A percentile compares a stretch with the other conserved stretches of the same genome.
Evolutionary conservation across 2,329 filamentous ascomycete genomes (phyloP).

Genomic region (Dendrostoma leiphaemia): DNA sequence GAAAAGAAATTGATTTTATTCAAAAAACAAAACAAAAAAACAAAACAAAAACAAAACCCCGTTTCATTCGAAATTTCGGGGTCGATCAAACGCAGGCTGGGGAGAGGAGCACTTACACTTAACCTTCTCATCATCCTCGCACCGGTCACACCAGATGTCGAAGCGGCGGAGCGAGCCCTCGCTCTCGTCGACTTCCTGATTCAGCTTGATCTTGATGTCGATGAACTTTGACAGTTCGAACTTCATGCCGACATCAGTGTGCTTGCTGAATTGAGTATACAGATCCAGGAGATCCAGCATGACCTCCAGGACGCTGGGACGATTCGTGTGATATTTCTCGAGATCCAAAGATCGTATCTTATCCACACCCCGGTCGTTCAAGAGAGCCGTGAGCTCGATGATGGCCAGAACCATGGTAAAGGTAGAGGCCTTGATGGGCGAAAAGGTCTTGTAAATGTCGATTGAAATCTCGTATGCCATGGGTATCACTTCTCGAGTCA

Average conservation of each 20-base stretch:
- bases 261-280: constrained; percentile 78
- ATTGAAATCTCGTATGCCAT: constrained; percentile 79
- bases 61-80: too few species aligned
- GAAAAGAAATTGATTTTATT: too few species aligned
- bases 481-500: constrained; percentile 57
- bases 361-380: constrained; percentile 57
- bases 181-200: constrained; percentile 70
- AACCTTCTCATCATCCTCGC: constrained; percentile 39
- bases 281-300: constrained; percentile 88
- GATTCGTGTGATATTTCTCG: constrained; percentile 44
- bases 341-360: constrained; percentile 48
- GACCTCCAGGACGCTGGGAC: constrained; percentile 65
- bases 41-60: too few species aligned
- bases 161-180: constrained; percentile 58
- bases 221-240: constrained; percentile 79
- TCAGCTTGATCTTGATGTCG: constrained; percentile 80
- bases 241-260: constrained; percentile 70
- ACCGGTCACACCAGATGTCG: constrained; percentile 56
- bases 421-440: constrained; percentile 84
- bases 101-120: too few species aligned
- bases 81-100: too few species aligned
- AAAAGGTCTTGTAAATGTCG: constrained; percentile 91
- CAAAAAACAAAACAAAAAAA: too few species aligned
- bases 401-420: constrained; percentile 82
- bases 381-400: constrained; percentile 73